A percentile compares a stretch with the other conserved stretches of the same genome.
These are phyloP conservation scores for Rhizopus delemar DNA, from an alignment of 371 early-diverging fungal species.

Conservation along the genomic window DNA sequence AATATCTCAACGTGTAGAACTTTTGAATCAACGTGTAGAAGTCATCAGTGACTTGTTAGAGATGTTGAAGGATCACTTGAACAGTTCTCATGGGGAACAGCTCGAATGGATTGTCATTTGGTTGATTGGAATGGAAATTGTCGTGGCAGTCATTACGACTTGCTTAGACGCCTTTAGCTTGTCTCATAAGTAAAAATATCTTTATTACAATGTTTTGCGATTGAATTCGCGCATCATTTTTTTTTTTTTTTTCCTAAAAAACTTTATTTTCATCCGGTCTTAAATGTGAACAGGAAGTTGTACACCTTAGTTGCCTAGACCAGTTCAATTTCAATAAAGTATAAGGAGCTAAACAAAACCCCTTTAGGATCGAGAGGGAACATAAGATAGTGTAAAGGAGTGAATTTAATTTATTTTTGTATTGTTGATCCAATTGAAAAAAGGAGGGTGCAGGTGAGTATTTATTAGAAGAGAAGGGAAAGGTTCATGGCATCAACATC, in stretches of 20 bases:
- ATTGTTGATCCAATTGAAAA: no score
- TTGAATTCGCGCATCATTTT: no score
- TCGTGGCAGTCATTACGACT: constrained; percentile 80
- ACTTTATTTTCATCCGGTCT: no score
- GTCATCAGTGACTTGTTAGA: constrained; percentile 78
- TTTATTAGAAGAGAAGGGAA: no score
- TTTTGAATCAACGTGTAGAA: constrained; percentile 53
- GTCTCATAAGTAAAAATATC: constrained; percentile 29
- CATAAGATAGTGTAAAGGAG: no score
- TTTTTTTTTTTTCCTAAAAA: background rate
- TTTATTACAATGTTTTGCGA: constrained; percentile 25
- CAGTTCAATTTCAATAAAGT: background rate
- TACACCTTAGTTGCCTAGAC: no score
- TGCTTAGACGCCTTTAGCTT: constrained; percentile 69
- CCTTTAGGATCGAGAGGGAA: no score
- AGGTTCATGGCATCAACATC: no score
- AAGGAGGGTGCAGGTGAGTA: no score
- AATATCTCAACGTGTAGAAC: constrained; percentile 72
- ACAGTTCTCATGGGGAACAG: constrained; percentile 68
- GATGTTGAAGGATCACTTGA: constrained; percentile 80
- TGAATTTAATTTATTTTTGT: no score
- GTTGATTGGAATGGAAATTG: constrained; percentile 79
- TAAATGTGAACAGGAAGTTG: no score
- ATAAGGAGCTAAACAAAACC: background rate
- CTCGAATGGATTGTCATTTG: constrained; percentile 81